These are phyloP conservation scores for Coemansia sp. DNA, from an alignment of 371 early-diverging fungal genomes.

Conservation along the genomic window DNA sequence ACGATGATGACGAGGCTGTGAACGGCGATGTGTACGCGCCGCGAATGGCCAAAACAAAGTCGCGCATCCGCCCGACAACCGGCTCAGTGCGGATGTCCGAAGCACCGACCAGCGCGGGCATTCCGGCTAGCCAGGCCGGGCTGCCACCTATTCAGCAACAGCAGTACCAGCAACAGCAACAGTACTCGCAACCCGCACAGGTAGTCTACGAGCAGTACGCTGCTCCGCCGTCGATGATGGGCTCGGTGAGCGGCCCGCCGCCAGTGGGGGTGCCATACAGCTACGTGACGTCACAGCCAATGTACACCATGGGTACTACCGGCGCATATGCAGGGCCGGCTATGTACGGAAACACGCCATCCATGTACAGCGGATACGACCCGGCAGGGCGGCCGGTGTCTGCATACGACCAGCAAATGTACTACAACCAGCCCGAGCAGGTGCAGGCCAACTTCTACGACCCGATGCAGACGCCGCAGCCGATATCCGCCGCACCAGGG, in stretches of 20 bases:
- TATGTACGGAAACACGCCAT: neutral
- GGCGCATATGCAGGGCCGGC: constrained; percentile 4
- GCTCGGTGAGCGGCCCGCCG: neutral
- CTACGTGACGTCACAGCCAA: constrained; percentile 2
- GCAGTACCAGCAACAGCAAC: constrained; percentile 7
- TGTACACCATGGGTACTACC: constrained; percentile 4
- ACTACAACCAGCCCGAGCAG: constrained; percentile 9
- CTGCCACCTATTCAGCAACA: neutral
- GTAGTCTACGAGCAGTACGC: constrained; percentile 20
- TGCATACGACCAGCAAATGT: constrained; percentile 14
- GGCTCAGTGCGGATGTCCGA: constrained; percentile 5
- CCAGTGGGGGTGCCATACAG: neutral
- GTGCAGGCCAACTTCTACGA: constrained; percentile 25
- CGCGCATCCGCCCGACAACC: constrained; percentile 25
- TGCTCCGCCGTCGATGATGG: neutral
- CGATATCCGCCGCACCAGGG: neutral
- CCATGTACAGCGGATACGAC: constrained; percentile 24
- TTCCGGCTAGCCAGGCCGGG: neutral
- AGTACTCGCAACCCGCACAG: constrained; percentile 7
- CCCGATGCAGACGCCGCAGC: constrained; percentile 2
- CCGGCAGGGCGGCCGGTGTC: constrained; percentile 21
- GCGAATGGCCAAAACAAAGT: constrained; percentile 22
- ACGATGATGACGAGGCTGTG: neutral
- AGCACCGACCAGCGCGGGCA: neutral
- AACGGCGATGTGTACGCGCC: constrained; percentile 22